Evolutionary conservation across 768 basidiomycete genomes (phyloP).

Genomic region (Auriscalpium vulgare): DNA sequence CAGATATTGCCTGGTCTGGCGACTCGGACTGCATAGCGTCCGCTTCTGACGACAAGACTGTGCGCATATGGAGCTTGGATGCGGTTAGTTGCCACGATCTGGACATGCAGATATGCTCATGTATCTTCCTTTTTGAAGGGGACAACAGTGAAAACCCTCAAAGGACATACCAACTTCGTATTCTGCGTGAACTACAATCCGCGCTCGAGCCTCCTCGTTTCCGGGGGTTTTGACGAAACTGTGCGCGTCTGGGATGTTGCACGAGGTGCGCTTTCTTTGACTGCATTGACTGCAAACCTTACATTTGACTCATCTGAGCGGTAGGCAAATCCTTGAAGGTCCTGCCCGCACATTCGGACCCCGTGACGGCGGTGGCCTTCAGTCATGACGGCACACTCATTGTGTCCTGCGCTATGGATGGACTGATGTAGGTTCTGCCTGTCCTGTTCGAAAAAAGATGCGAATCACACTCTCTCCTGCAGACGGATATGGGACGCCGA

Average conservation of each 20-base stretch:
- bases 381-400: constrained; percentile 93
- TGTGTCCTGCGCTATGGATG: constrained; percentile 94
- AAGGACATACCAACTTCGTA: constrained; percentile 89
- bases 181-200: constrained; percentile 93
- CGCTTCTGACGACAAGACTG: constrained; percentile 88
- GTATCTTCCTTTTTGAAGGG: constrained; percentile 33
- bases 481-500: constrained; percentile 98
- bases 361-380: constrained; percentile 90
- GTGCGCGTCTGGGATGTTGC: constrained; percentile 96
- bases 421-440: constrained; percentile 68
- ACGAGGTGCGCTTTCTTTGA: constrained; percentile 44
- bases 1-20: constrained; percentile 83
- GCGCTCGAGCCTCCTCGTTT: constrained; percentile 82
- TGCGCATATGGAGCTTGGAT: constrained; percentile 79
- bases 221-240: constrained; percentile 93
- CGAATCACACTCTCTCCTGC: constrained; percentile 2
- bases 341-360: constrained; percentile 94
- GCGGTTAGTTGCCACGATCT: constrained; percentile 29
- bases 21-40: constrained; percentile 82
- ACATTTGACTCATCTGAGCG: not conserved
- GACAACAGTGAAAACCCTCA: constrained; percentile 53
- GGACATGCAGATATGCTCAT: not conserved
- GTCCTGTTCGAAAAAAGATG: not conserved
- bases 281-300: not conserved
- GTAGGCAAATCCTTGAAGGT: constrained; percentile 79